Base-by-base conservation (phyloP, 441 rosid genomes). In the Gossypium trilobum region DNA sequence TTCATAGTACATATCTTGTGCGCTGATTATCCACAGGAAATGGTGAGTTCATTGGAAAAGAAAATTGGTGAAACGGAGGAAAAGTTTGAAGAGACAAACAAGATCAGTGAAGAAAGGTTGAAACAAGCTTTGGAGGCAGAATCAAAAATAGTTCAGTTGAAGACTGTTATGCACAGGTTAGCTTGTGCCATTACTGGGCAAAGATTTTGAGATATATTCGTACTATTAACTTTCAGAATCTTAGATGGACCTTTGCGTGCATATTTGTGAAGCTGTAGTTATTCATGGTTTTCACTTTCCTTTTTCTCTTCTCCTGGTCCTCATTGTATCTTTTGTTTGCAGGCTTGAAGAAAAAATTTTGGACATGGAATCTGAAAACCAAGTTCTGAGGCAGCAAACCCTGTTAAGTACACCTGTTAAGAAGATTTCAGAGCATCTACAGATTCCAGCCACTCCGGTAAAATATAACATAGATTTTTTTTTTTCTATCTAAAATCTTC, bases 111-210 rank as follows among this genome's bases (percentile, higher is more conserved):
- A 82, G 97, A 93, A 79, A 85, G 98, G 78, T 78, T 93, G 81
- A 87, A 91, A 82, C 98, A 95, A 81, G 97, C 98, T 75, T 29
- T 85, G 81, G 98, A 86, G 20, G 98, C 97, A 13, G 98, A 95
- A 77, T 83, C 94, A 39, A 95, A 86, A 83, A 72, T 93, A 62
- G 89, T 91, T 77, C 89, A 85, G 79, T 80, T 95, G 85, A 91
- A 88, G 89, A 91, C 91, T 73, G 89, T 83, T 65, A 87, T 93
- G 97, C 91, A 93, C 60, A 91, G 94, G 99, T 95, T 68, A 57
- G 72, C 65, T 75, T 39, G 16, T 14, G 59, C 56, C 56, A 33
- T 22, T 66, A n/a, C 70, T 23, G 14, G 9, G 46, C 57, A 50
- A 50, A 68, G 25, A 27, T 68, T 19, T 39, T 42, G 25, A 27